Conservation (phyloP, 768 basidiomycete genomes). For the Boletus coccyginus region DNA sequence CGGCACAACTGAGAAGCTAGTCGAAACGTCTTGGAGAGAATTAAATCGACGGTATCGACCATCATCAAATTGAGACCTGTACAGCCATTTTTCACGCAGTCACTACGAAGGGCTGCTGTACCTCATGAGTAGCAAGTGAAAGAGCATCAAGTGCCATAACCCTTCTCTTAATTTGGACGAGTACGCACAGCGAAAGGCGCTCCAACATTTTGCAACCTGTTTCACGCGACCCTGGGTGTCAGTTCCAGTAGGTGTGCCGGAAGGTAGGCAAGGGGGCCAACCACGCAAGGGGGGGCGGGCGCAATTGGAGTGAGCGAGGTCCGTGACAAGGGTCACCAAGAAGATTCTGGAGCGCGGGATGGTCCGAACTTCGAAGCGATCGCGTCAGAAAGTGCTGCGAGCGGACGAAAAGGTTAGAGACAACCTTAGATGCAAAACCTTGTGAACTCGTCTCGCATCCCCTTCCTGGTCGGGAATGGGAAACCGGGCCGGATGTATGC, state of each 20-base stretch:
- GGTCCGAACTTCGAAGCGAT: background rate
- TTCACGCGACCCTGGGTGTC: background rate
- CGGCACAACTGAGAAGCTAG: background rate
- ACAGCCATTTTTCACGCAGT: no score
- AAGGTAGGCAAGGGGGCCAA: background rate
- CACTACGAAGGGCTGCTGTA: background rate
- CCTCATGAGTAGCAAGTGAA: background rate
- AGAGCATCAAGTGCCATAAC: background rate
- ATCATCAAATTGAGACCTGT: background rate
- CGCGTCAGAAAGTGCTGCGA: background rate
- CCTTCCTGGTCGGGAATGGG: no score
- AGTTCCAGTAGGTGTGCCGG: background rate
- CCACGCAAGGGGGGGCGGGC: background rate
- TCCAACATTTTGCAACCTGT: background rate
- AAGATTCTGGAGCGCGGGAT: background rate
- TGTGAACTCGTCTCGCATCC: background rate
- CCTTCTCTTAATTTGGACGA: background rate
- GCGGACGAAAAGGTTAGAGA: background rate
- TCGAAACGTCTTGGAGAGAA: background rate
- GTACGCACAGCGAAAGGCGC: no score
- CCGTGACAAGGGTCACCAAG: background rate
- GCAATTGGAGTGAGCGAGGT: background rate
- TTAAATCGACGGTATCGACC: background rate
- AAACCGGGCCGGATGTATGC: no score
- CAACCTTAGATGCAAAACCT: background rate